phyloP scores from a whole-genome alignment of 192 early-diverging fungal species.

The Mortierella hygrophila region DNA sequence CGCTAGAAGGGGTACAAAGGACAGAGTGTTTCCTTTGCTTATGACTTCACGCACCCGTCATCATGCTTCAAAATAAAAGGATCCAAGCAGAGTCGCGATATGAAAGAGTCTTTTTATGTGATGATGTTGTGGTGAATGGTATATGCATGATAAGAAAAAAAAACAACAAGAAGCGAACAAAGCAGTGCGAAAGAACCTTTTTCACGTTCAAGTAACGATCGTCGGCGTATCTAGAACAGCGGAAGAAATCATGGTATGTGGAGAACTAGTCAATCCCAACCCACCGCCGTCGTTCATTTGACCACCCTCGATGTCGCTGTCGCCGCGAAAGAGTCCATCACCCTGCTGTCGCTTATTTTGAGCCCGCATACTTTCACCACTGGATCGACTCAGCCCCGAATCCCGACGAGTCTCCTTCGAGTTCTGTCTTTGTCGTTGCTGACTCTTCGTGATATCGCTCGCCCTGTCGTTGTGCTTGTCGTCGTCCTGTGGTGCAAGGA shows the following conservation, averaged over 20 bases:
- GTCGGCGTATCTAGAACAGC: constrained; percentile 8
- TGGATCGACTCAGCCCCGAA: background rate
- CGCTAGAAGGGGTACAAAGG: background rate
- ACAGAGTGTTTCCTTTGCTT: background rate
- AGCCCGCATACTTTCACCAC: background rate
- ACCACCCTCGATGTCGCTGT: background rate
- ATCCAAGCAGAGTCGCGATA: background rate
- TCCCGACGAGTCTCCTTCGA: background rate
- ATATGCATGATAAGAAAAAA: background rate
- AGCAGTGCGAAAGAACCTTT: background rate
- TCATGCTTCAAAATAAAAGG: background rate
- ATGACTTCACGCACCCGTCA: background rate
- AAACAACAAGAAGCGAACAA: background rate
- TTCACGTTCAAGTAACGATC: constrained; percentile 5
- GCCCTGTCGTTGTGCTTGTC: background rate
- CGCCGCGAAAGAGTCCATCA: background rate
- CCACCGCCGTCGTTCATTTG: background rate
- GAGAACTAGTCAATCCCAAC: background rate
- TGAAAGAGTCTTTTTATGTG: background rate
- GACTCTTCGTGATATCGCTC: background rate
- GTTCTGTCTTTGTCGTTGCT: background rate
- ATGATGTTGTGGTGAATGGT: background rate
- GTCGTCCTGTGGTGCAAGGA: background rate
- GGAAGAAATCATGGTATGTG: constrained; percentile 16
- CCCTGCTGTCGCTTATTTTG: background rate